Base-by-base conservation (phyloP, 225 moss, liverwort and hornwort genomes). In the Sphagnum tenellum region DNA sequence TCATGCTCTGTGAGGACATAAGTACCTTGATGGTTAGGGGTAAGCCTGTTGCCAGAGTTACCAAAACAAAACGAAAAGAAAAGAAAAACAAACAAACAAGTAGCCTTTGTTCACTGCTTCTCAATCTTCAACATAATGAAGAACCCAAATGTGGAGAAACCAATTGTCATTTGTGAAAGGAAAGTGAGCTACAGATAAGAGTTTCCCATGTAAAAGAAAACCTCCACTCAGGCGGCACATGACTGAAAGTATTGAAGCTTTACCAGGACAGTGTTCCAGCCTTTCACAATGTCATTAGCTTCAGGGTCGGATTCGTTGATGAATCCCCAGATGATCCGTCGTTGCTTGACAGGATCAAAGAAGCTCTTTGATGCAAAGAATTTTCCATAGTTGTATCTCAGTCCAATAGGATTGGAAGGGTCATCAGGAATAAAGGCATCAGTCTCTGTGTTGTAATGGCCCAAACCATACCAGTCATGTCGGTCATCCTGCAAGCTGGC, bases 351-450 rank as follows among this genome's bases (percentile, higher is more conserved):
- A 0, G 69, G 50, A 52, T 89, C 92, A 49, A 57, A 89, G 63
- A 92, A 92, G 2, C 85, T 83, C 63, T 92, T 92, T n/a, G 92
- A 92, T 1, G 89, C 92, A 44, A 89, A 92, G 12, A 89, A 92
- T 63, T 89, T 92, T 0, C 92, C 92, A 46, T 87, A 87, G 48
- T 92, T 89, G 55, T 89, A 92, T 0, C 87, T 84, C 0, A 81
- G 71, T 10, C 92, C 89, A 10, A 82, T 74, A 2, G 85, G 87
- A 0, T 81, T 75, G 12, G 12, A 49, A 7, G 65, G 69, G n/a
- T 67, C 67, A 9, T 57, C 69, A 0, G 79, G 79, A n/a, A 57
- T 59, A 14, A 76, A 90, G 0, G 70, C 80, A 68, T 87, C 82
- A 0, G 63, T 73, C 3, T 73, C 70, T 0, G 70, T 68, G 14